phyloP scores from a whole-genome alignment of 2,329 filamentous ascomycete genomes.

The Xylaria sp. region DNA sequence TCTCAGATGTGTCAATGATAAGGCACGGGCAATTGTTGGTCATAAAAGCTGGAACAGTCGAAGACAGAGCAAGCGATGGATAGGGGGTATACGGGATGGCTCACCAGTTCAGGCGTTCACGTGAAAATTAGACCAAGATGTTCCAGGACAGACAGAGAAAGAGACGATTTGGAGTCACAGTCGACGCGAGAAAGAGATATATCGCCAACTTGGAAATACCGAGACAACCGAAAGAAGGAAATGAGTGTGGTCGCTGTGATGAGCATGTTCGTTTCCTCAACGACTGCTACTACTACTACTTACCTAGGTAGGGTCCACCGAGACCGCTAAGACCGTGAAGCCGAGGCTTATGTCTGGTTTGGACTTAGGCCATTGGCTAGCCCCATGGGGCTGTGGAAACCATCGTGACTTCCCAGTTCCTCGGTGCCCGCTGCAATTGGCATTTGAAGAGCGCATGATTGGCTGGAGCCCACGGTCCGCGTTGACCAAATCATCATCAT shows the following conservation, averaged over 20 bases:
- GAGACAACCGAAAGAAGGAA: neutral
- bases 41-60: neutral
- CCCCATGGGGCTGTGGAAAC: conserved; percentile 21
- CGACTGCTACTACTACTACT: neutral
- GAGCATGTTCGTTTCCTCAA: neutral
- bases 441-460: conserved; percentile 25
- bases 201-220: neutral
- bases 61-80: neutral
- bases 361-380: conserved; percentile 21
- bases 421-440: conserved; percentile 14
- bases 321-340: conserved; percentile 28
- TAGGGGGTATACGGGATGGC: neutral
- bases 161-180: neutral
- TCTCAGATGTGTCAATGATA: neutral
- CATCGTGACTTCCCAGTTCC: conserved; percentile 22
- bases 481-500: conserved; percentile 15
- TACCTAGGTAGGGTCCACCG: conserved; percentile 20
- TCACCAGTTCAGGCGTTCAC: neutral
- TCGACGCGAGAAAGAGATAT: neutral
- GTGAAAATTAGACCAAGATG: neutral
- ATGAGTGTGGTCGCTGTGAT: neutral
- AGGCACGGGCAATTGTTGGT: neutral
- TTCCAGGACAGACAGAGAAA: neutral
- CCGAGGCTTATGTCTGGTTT: conserved; percentile 32
- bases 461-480: conserved; percentile 9